phyloP scores from a whole-genome alignment of 1,284 basidiomycete species.

The Cystobasidiaceae sp. region DNA sequence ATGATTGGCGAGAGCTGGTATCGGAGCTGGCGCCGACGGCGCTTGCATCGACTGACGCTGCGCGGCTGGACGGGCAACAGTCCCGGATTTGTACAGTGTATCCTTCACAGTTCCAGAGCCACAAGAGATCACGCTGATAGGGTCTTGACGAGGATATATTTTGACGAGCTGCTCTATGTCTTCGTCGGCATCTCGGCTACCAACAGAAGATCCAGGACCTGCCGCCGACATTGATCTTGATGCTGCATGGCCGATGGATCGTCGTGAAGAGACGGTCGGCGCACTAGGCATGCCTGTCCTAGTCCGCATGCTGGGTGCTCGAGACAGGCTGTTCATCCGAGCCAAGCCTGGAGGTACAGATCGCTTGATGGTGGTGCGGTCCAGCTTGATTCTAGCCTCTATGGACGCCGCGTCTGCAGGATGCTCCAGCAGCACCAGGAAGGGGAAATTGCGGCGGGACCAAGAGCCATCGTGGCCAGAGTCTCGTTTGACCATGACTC shows the following conservation, averaged over 20 bases:
- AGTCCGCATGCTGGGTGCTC: too few species aligned
- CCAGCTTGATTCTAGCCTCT: constrained; percentile 3
- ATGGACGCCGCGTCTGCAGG: neutral
- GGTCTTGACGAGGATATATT: constrained; percentile 14
- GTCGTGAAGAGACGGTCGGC: too few species aligned
- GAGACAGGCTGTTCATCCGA: too few species aligned
- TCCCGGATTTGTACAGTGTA: constrained; percentile 9
- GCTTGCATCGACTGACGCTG: too few species aligned
- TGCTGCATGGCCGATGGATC: neutral
- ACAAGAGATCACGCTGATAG: constrained; percentile 8
- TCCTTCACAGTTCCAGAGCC: constrained; percentile 16
- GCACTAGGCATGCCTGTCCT: too few species aligned
- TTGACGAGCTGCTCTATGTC: neutral
- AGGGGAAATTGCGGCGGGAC: constrained; percentile 8
- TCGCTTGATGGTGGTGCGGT: constrained; percentile 3
- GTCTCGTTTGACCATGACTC: constrained; percentile 23
- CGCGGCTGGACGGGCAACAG: neutral
- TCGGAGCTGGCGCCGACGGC: too few species aligned
- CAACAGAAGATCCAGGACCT: neutral
- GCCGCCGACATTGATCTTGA: constrained; percentile 1
- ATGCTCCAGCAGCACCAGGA: constrained; percentile 18
- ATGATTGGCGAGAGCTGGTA: too few species aligned
- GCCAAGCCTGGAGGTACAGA: too few species aligned
- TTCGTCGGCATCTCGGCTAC: neutral
- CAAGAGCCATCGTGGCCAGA: neutral